Evolutionary conservation across 176 grass and related monocot genomes (phyloP), one percentile per base, ranked within the genome.

Genomic region (Eragrostis nindensis): DNA sequence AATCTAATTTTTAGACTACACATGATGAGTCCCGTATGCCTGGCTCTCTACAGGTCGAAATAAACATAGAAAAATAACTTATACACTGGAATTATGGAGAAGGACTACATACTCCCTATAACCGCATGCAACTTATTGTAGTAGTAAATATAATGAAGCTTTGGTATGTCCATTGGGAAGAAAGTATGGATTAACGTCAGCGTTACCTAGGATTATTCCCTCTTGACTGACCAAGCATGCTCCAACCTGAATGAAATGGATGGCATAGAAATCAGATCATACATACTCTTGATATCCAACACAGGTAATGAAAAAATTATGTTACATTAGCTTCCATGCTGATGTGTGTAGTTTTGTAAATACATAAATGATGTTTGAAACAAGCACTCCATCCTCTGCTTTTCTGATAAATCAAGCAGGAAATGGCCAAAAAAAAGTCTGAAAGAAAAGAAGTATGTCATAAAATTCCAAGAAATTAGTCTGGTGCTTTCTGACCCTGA

Each of bases 171-270:
- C 64, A 40, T 29, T 66, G 54, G 48, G 36, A 66, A 60, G 19
- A 21, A 47, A 75, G 49, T 41, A 80, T 84, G 64, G 13, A 54
- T 66, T 56, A 75, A 38, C 14, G 83, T 74, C 48, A 70, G 70
- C n/a, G 86, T 98, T 63, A 95, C 96, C 96, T 84, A 98, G 90
- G 83, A 98, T 98, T 86, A 98, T 92, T 46, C 88, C 86, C 46
- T 91, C 87, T 85, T 95, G 88, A 75, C 96, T 95, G 78, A 98
- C 96, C 66, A 98, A 68, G 79, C 92, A 98, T 82, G 96, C 96
- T 86, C 92, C 96, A 79, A 98, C 96, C 96, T 95, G 79, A 63
- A 87, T 66, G 32, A 48, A 81, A 77, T 71, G 40, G 0, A 77
- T 41, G 52, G 22, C 32, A 49, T 1, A 70, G 66, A 13, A 1